phyloP scores from a whole-genome alignment of 2,329 filamentous ascomycete species.

The Bipolaris oryzae region DNA sequence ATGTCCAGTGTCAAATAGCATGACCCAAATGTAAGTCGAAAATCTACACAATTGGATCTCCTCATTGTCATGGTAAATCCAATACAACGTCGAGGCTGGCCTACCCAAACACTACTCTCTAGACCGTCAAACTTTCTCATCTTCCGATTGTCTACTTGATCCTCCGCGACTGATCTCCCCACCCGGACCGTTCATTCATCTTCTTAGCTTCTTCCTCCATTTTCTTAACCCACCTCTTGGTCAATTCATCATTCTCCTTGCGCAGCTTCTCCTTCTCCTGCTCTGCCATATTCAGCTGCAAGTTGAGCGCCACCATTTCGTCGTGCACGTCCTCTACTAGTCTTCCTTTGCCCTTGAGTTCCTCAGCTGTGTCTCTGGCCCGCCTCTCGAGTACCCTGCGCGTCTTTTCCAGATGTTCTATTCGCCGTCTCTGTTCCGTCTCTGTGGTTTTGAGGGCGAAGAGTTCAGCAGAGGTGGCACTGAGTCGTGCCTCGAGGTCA shows the following conservation, averaged over 20 bases:
- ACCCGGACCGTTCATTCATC: slow-evolving; percentile 67
- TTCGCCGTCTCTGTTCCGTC: slow-evolving; percentile 64
- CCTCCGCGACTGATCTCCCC: slow-evolving; percentile 30
- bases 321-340: slow-evolving; percentile 88
- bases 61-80: background rate
- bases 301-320: slow-evolving; percentile 84
- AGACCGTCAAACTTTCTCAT: background rate
- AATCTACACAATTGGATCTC: background rate
- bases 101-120: background rate
- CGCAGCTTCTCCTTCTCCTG: slow-evolving; percentile 73
- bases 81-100: background rate
- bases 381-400: slow-evolving; percentile 67
- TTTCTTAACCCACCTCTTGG: slow-evolving; percentile 88
- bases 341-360: slow-evolving; percentile 81
- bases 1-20: background rate
- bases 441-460: slow-evolving; percentile 65
- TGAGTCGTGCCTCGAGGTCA: slow-evolving; percentile 69
- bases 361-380: slow-evolving; percentile 81
- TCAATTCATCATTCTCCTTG: slow-evolving; percentile 84
- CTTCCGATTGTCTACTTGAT: slow-evolving; percentile 16
- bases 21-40: background rate
- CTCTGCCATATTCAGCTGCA: slow-evolving; percentile 87
- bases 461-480: slow-evolving; percentile 68
- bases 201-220: slow-evolving; percentile 85
- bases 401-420: slow-evolving; percentile 68